phyloP scores from a whole-genome alignment of 2,329 filamentous ascomycete genomes.

The Fusarium udum region DNA sequence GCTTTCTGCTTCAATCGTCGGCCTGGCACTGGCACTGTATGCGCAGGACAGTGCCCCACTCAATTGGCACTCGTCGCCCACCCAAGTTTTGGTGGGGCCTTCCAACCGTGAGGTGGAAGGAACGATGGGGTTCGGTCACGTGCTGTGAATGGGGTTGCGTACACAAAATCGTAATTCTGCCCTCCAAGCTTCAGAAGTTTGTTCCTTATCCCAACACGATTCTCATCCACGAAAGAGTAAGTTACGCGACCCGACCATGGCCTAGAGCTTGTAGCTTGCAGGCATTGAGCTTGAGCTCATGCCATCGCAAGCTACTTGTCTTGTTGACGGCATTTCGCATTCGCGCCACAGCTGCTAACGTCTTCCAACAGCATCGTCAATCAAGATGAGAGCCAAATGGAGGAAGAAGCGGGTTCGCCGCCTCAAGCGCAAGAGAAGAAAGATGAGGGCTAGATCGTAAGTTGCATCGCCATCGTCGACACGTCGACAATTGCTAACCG shows the following conservation, averaged over 20 bases:
- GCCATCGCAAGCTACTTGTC: slow-evolving; percentile 10
- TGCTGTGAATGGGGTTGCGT: slow-evolving; percentile 45
- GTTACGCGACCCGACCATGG: slow-evolving; percentile 23
- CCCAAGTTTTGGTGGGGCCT: background rate
- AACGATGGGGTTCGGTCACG: background rate
- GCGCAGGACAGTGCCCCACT: background rate
- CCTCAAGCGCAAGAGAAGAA: slow-evolving; percentile 99
- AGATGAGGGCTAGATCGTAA: slow-evolving; percentile 98
- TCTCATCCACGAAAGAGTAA: slow-evolving; percentile 58
- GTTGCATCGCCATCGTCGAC: slow-evolving; percentile 48
- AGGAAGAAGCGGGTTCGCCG: slow-evolving; percentile 99
- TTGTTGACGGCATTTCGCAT: background rate
- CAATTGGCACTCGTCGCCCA: slow-evolving; percentile 4
- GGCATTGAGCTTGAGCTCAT: slow-evolving; percentile 21
- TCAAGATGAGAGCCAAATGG: slow-evolving; percentile 95
- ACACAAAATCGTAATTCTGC: slow-evolving; percentile 43
- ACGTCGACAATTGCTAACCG: slow-evolving; percentile 47
- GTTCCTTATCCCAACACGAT: slow-evolving; percentile 56
- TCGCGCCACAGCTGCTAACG: slow-evolving; percentile 34
- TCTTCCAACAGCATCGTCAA: slow-evolving; percentile 48
- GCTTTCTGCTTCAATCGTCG: background rate
- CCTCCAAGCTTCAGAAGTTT: slow-evolving; percentile 45
- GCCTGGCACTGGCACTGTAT: background rate
- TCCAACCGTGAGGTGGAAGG: background rate
- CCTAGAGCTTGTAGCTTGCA: slow-evolving; percentile 18